Evolutionary conservation across 345 rosid genomes (phyloP).

Genomic region (Sonneratia alba): DNA sequence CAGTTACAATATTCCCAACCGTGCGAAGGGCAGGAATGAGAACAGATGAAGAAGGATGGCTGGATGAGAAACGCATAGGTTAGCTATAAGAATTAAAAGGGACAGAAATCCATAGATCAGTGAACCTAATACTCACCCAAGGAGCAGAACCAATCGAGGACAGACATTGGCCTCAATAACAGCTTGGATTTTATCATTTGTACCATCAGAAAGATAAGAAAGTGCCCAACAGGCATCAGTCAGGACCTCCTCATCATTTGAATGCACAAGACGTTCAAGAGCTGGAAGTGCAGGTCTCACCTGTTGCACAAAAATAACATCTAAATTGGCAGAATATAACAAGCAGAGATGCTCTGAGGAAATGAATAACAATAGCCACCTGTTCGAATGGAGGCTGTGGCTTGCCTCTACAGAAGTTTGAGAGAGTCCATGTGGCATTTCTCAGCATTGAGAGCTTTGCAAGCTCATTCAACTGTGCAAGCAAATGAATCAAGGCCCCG

Average conservation of each 20-base stretch:
- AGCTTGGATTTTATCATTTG: conserved; percentile 92
- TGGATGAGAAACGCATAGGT: conserved; percentile 12
- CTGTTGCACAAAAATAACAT: conserved; percentile 24
- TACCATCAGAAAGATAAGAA: conserved; percentile 91
- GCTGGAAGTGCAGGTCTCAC: conserved; percentile 84
- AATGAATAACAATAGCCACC: conserved; percentile 23
- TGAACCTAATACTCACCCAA: conserved; percentile 41
- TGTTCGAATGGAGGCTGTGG: conserved; percentile 87
- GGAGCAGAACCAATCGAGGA: conserved; percentile 71
- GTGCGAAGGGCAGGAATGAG: conserved; percentile 30
- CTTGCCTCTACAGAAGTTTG: conserved; percentile 91
- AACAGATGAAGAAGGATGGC: conserved; percentile 80
- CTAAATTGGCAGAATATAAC: not conserved
- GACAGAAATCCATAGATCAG: not conserved
- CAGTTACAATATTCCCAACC: conserved; percentile 9
- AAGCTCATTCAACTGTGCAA: conserved; percentile 63
- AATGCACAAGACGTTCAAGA: conserved; percentile 68
- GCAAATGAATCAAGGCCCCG: conserved; percentile 64
- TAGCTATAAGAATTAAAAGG: not conserved
- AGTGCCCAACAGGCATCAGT: conserved; percentile 99
- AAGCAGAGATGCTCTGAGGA: not conserved
- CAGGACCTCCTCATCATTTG: conserved; percentile 17
- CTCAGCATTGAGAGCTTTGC: conserved; percentile 88
- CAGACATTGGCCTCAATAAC: conserved; percentile 86
- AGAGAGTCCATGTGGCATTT: conserved; percentile 95